A percentile compares a stretch with the other conserved stretches of the same genome.
phyloP scores from a whole-genome alignment of 768 basidiomycete genomes.

The Serendipita sp. region DNA sequence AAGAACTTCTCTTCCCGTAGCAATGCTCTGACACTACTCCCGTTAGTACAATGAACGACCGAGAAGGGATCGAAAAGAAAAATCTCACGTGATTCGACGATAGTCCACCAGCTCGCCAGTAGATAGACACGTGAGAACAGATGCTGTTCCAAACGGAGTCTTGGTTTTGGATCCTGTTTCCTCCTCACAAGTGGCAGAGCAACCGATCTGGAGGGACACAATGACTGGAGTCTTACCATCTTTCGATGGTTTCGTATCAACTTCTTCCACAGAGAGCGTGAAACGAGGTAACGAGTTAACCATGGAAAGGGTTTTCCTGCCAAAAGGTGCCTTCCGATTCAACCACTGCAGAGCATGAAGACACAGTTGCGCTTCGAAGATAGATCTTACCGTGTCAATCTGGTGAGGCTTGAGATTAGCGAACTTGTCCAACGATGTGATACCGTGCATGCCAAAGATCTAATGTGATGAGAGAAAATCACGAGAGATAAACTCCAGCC shows the following conservation, averaged over 20 bases:
- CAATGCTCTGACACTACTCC: constrained; percentile 48
- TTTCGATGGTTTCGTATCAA: constrained; percentile 22
- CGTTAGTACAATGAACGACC: neutral
- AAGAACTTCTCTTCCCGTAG: constrained; percentile 39
- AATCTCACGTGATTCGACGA: constrained; percentile 51
- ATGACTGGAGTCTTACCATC: constrained; percentile 39
- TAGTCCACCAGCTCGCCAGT: constrained; percentile 64
- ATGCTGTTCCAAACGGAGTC: constrained; percentile 38
- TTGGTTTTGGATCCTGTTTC: constrained; percentile 15
- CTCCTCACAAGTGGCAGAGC: constrained; percentile 23
- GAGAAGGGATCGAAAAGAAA: neutral
- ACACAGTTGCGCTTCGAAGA: neutral
- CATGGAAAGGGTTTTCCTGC: constrained; percentile 45
- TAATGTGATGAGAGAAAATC: constrained; percentile 17
- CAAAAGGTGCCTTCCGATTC: constrained; percentile 61
- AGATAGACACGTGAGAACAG: constrained; percentile 58
- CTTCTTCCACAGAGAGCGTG: constrained; percentile 33
- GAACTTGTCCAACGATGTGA: constrained; percentile 43
- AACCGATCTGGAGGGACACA: constrained; percentile 40
- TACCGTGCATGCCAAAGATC: constrained; percentile 60
- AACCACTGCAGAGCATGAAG: constrained; percentile 32
- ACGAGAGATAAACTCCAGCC: neutral
- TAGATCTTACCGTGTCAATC: constrained; percentile 40
- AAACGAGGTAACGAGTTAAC: constrained; percentile 54
- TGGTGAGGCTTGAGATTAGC: constrained; percentile 38